Conservation (phyloP, 2,329 filamentous ascomycete species). For the Aspergillus sp. region DNA sequence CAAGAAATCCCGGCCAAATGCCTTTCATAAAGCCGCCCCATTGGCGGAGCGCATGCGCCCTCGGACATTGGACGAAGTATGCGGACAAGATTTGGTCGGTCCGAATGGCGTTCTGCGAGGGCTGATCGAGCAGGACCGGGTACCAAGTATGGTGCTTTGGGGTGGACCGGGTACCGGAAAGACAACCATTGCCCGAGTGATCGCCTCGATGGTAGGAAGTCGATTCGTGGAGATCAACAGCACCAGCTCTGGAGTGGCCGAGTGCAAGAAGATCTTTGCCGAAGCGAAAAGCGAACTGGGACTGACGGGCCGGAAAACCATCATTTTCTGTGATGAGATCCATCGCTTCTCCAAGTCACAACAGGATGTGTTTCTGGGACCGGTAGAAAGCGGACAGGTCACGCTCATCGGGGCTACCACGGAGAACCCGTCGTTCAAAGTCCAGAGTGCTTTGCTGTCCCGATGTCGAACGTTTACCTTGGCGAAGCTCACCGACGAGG, state of each 20-base stretch:
- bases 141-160: slow-evolving; percentile 95
- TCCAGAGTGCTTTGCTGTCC: slow-evolving; percentile 82
- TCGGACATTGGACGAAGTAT: slow-evolving; percentile 76
- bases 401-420: slow-evolving; percentile 94
- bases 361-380: slow-evolving; percentile 90
- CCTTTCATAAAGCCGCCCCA: slow-evolving; percentile 69
- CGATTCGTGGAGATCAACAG: slow-evolving; percentile 96
- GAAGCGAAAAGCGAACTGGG: slow-evolving; percentile 77
- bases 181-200: slow-evolving; percentile 78
- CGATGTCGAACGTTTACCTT: slow-evolving; percentile 90
- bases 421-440: slow-evolving; percentile 93
- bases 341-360: slow-evolving; percentile 88
- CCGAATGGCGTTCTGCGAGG: slow-evolving; percentile 77
- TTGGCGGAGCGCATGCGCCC: slow-evolving; percentile 94
- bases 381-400: slow-evolving; percentile 85
- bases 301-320: slow-evolving; percentile 84
- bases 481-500: slow-evolving; percentile 66
- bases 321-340: slow-evolving; percentile 97
- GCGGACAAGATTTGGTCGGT: slow-evolving; percentile 87
- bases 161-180: slow-evolving; percentile 50
- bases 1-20: slow-evolving; percentile 66
- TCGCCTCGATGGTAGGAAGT: slow-evolving; percentile 76
- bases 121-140: slow-evolving; percentile 78
- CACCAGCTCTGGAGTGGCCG: slow-evolving; percentile 79
- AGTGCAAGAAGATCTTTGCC: slow-evolving; percentile 87